Base-by-base conservation (phyloP, 2,329 filamentous ascomycete species). In the Alternaria sp. region DNA sequence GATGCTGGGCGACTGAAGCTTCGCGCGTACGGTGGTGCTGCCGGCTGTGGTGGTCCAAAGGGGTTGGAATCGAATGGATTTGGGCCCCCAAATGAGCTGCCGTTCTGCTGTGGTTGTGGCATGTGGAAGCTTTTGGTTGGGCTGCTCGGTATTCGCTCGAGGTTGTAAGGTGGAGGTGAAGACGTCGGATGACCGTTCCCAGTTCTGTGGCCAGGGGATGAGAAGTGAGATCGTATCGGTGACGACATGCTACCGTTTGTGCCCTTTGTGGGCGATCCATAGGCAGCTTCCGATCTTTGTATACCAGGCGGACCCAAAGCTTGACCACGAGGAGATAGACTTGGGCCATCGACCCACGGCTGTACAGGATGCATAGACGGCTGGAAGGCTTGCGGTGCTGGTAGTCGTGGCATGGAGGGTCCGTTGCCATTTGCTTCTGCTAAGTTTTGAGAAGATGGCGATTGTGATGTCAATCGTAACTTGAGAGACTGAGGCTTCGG, bases 401-500 rank as follows among this genome's bases (percentile, higher is more conserved):
- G 73, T 48, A 70, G 68, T 34, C 68, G 57, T 7, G 62, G 36
- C 22, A 38, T 42, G 28, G 62, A 30, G 24, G 68, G 39, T 9
- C 48, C 59, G 22, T 54, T 53, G 7, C 72, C 72, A 47, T 73
- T 76, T 3, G 65, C 26, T 36, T 68, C 62, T 24, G 46, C 28
- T 22, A 61, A 43, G 11, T 41, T 57, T 9, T 57, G 63, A 26
- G 73, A 63, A 16, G 68, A 69, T 22, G 83, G 82, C 9, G 84
- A 85, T 9, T 81, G 76, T 16, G 84, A 84, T 24, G 81, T 83
- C 55, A 87, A 76, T 48, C 83, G 82, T 68, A 89, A 83, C 70
- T 88, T 88, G 64, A 89, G 78, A 14, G 85, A 82, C 7, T 85
- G 88, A 47, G 88, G 83, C 72, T 90, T 91, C 39, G 87, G 87